These are phyloP conservation scores for Glycine latifolia DNA, from an alignment of 306 rosid genomes.

Conservation along the genomic window DNA sequence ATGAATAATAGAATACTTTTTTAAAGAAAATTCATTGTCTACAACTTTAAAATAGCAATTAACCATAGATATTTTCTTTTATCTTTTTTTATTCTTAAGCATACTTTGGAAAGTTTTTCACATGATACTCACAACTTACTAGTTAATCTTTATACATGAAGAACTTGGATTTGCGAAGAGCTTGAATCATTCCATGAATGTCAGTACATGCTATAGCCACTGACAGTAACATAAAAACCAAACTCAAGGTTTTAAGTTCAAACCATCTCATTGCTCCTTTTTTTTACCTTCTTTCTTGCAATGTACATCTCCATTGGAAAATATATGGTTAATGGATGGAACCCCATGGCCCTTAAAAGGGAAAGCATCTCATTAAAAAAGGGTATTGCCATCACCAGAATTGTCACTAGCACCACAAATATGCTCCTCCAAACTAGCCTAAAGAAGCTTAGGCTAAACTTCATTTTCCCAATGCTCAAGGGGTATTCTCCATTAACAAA, in stretches of 20 bases:
- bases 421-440: slow-evolving; percentile 61
- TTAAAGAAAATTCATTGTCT: too few species aligned
- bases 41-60: too few species aligned
- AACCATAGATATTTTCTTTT: neutral
- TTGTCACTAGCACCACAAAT: slow-evolving; percentile 48
- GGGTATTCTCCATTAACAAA: neutral
- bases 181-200: slow-evolving; percentile 46
- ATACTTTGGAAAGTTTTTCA: neutral
- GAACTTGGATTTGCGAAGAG: slow-evolving; percentile 47
- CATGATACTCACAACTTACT: neutral
- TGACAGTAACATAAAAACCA: slow-evolving; percentile 48
- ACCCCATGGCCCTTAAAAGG: slow-evolving; percentile 56
- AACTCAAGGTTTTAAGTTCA: slow-evolving; percentile 53
- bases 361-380: slow-evolving; percentile 64
- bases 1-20: too few species aligned
- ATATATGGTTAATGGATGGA: slow-evolving; percentile 59
- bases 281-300: slow-evolving; percentile 46
- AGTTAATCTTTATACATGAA: slow-evolving; percentile 50
- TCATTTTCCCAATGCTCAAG: slow-evolving; percentile 21
- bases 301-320: slow-evolving; percentile 69
- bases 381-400: slow-evolving; percentile 55
- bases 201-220: slow-evolving; percentile 53
- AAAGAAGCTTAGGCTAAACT: slow-evolving; percentile 46
- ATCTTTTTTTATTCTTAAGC: neutral
- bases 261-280: slow-evolving; percentile 51